Base-by-base conservation (phyloP, 2,329 filamentous ascomycete species). In the Alternaria sp. region DNA sequence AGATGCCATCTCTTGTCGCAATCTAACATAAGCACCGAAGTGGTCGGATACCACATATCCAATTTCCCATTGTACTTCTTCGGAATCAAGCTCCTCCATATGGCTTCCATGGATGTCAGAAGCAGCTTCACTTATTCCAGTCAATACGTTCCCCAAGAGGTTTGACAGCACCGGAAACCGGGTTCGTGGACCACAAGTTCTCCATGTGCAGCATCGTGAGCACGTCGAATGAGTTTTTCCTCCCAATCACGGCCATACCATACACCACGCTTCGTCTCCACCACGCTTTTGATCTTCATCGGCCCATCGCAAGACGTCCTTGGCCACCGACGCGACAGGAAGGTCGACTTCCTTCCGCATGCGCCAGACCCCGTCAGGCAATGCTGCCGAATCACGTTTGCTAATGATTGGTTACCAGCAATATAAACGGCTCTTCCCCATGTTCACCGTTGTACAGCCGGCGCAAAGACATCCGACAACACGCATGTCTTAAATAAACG, bases 381-480 rank as follows among this genome's bases (percentile, higher is more conserved):
- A 42, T 30, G 53, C 39, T 43, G 42, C 67, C 63, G 66, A 44
- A 57, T 71, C 71, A 74, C 71, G 71, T 74, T 69, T 47, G 14
- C 4, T 41, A 63, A 42, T 65, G 67, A 72, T 72, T 74, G 70
- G 71, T 58, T 66, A 34, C 28, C 26, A 60, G 43, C 46, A 57
- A 28, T 48, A 48, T 32, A 24, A 20, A 24, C 47, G 43, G 47
- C 46, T 41, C 34, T 2, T 51, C 34, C n/a, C 38, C 53, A 47
- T 52, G 36, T 51, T 24, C 34, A 52, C 51, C 32, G 48, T 49
- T 43, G 39, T 44, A 43, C 28, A 43, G 14, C 41, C 30, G 43
- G 53, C 36, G 53, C 49, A 38, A 38, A 34, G 26, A 58, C 39
- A 44, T 61, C 47, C 34, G 55, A 51, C 43, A 30, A 36, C 30